A percentile compares a stretch with the other conserved stretches of the same genome.
Evolutionary conservation across 2,329 filamentous ascomycete genomes (phyloP).

Genomic region (Penicillium janthinellum): DNA sequence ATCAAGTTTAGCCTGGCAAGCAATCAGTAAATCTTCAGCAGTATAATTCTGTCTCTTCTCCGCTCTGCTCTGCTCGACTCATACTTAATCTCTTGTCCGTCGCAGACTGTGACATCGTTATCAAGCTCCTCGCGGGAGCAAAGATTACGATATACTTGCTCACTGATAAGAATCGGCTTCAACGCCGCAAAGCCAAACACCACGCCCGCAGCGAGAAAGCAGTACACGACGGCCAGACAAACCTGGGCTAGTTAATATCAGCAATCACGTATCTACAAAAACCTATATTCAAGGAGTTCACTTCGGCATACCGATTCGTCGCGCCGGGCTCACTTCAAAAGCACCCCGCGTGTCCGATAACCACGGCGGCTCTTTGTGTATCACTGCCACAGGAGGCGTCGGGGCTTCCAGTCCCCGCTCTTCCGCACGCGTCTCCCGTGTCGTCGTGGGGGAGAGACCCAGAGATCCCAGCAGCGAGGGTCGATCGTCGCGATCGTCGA

Average conservation of each 20-base stretch:
- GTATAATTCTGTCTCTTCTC: neutral
- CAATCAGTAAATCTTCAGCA: neutral
- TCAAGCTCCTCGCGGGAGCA: conserved; percentile 59
- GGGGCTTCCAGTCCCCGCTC: conserved; percentile 12
- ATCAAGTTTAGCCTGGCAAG: conserved; percentile 71
- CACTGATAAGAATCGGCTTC: conserved; percentile 75
- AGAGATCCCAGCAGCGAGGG: conserved; percentile 23
- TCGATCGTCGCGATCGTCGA: conserved; percentile 35
- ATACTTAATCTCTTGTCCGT: conserved; percentile 57
- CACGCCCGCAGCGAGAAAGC: conserved; percentile 74
- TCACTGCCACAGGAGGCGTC: conserved; percentile 11
- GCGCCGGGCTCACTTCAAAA: conserved; percentile 58
- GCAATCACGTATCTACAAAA: neutral
- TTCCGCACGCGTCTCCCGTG: conserved; percentile 24
- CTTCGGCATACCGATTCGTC: conserved; percentile 52
- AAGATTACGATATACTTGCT: conserved; percentile 68
- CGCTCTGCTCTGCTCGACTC: neutral
- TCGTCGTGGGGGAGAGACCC: conserved; percentile 23
- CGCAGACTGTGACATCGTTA: conserved; percentile 54
- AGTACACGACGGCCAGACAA: conserved; percentile 68
- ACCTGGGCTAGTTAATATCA: conserved; percentile 65
- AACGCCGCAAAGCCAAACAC: conserved; percentile 84
- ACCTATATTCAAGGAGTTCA: neutral
- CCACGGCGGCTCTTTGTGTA: conserved; percentile 16
- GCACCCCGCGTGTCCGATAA: conserved; percentile 42